phyloP scores from a whole-genome alignment of 2,329 filamentous ascomycete genomes.

The Trichophyton simii region DNA sequence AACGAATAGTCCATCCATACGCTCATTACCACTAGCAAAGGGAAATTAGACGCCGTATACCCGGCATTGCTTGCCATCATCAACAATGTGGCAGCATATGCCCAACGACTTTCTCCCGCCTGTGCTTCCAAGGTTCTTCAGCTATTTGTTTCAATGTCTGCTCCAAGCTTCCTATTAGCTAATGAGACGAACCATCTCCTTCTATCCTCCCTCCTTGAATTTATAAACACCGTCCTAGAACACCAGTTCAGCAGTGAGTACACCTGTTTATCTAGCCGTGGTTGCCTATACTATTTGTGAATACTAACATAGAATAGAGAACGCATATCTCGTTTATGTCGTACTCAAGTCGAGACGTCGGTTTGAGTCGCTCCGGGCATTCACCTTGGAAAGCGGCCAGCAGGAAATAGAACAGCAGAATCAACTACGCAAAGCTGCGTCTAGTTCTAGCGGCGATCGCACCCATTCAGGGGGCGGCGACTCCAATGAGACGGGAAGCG shows the following conservation, averaged over 20 bases:
- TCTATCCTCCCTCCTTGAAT: conserved; percentile 70
- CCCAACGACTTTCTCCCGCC: conserved; percentile 60
- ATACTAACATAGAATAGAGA: conserved; percentile 43
- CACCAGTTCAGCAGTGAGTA: conserved; percentile 65
- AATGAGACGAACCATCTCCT: conserved; percentile 84
- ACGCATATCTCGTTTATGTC: conserved; percentile 67
- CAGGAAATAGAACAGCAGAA: conserved; percentile 77
- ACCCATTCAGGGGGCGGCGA: conserved; percentile 30
- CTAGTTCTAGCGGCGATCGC: conserved; percentile 23
- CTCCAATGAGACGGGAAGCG: conserved; percentile 34
- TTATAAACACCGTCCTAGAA: conserved; percentile 79
- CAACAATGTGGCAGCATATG: conserved; percentile 80
- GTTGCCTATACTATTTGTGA: background rate
- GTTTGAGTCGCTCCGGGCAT: conserved; percentile 72
- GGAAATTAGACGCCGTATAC: conserved; percentile 80
- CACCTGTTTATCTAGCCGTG: background rate
- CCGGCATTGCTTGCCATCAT: conserved; percentile 83
- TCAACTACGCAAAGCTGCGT: conserved; percentile 53
- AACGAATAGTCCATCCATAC: conserved; percentile 65
- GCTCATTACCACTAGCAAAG: conserved; percentile 81
- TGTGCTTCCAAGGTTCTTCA: conserved; percentile 75
- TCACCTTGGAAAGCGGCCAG: conserved; percentile 83
- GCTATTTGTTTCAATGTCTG: conserved; percentile 82
- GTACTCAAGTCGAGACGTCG: conserved; percentile 67
- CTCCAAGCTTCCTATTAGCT: conserved; percentile 78